These are phyloP conservation scores for Aristolochia fimbriata DNA, from an alignment of 164 flowering plant genomes.

Conservation along the genomic window DNA sequence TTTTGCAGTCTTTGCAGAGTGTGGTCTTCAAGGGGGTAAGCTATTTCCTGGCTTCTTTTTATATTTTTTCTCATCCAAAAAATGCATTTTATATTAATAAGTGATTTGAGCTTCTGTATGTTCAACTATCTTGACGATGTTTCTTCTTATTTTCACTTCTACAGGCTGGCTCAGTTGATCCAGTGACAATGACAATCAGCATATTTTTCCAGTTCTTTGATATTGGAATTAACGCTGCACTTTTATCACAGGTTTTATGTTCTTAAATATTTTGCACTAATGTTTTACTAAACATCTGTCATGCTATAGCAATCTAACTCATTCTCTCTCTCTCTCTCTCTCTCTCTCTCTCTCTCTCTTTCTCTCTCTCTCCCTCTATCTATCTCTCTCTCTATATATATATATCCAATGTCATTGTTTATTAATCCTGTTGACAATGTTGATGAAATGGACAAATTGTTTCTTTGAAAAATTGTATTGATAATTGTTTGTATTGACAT, in stretches of 20 bases:
- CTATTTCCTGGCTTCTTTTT: constrained; percentile 3
- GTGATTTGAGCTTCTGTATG: background rate
- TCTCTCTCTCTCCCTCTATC: too few relatives aligned
- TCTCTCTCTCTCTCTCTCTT: too few relatives aligned
- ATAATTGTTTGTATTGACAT: background rate
- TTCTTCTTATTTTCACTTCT: constrained; percentile 11
- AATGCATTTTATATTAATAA: background rate
- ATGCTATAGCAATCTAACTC: too few relatives aligned
- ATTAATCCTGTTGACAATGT: too few relatives aligned
- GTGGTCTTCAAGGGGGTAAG: constrained; percentile 93
- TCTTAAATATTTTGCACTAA: background rate
- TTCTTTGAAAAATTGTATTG: too few relatives aligned
- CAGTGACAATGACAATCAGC: constrained; percentile 81
- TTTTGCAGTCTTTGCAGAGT: constrained; percentile 95
- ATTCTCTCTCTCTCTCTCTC: too few relatives aligned
- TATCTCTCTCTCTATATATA: too few relatives aligned
- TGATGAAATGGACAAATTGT: too few relatives aligned
- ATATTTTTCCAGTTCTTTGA: constrained; percentile 89
- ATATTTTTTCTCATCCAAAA: background rate
- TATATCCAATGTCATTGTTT: too few relatives aligned
- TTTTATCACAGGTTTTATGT: constrained; percentile 69
- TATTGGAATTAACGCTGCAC: constrained; percentile 79
- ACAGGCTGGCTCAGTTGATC: constrained; percentile 94
- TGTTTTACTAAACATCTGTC: background rate
- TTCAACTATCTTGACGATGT: background rate